Percentiles rank a stretch among this genome's conserved stretches.
Conservation (phyloP, 75 land plant species). For the Gnetum montanum region DNA sequence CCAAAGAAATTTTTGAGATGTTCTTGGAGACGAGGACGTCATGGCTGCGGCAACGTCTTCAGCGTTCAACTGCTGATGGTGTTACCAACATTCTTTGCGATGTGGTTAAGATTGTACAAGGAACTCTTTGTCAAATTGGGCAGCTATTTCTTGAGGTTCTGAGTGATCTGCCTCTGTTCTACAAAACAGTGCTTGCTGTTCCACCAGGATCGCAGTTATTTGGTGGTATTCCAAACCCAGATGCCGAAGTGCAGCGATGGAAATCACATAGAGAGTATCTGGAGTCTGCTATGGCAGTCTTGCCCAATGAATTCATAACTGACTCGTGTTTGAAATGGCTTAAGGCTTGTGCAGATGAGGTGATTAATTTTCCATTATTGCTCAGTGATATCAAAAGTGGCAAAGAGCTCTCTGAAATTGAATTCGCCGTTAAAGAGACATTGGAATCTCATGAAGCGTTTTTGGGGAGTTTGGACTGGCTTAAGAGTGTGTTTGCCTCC, state of each 20-base stretch:
- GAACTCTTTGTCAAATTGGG: constrained; percentile 72
- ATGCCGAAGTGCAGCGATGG: constrained; percentile 85
- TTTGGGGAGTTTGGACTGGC: constrained; percentile 80
- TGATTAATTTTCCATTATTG: constrained; percentile 40
- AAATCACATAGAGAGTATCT: constrained; percentile 69
- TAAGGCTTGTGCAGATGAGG: constrained; percentile 54
- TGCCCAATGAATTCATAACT: constrained; percentile 51
- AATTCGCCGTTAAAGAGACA: constrained; percentile 42
- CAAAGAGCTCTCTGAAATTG: constrained; percentile 50
- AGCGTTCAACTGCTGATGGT: constrained; percentile 12
- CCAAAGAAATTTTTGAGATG: constrained; percentile 46
- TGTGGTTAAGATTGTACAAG: constrained; percentile 52
- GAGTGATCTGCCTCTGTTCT: constrained; percentile 83
- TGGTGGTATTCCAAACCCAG: constrained; percentile 95
- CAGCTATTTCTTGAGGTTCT: constrained; percentile 69
- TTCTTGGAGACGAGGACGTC: constrained; percentile 70
- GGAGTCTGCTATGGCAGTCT: constrained; percentile 54
- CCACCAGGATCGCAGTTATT: constrained; percentile 94
- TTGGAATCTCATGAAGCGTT: constrained; percentile 62
- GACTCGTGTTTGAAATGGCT: constrained; percentile 60
- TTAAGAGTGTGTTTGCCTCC: constrained; percentile 73
- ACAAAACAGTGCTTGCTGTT: constrained; percentile 56
- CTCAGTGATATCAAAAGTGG: constrained; percentile 45
- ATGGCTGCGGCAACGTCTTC: constrained; percentile 46
- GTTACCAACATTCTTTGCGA: constrained; percentile 59